phyloP scores from a whole-genome alignment of 2,329 filamentous ascomycete species.

The Ceratocystis huliohia region DNA sequence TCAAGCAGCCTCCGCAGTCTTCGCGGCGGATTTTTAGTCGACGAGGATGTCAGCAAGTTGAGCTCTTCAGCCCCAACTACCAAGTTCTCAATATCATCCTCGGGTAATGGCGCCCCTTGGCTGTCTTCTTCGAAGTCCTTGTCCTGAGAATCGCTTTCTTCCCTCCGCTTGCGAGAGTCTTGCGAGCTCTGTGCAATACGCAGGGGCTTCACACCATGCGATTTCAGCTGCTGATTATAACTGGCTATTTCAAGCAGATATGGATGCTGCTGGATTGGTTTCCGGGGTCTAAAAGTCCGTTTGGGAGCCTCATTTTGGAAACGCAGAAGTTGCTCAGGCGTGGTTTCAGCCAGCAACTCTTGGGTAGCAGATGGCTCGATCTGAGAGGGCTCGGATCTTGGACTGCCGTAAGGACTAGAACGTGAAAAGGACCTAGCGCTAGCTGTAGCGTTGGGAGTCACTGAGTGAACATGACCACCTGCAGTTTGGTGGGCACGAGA shows the following conservation, averaged over 20 bases:
- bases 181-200: conserved; percentile 30
- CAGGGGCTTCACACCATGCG: conserved; percentile 43
- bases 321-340: not conserved
- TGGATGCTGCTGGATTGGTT: conserved; percentile 49
- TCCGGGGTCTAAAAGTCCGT: conserved; percentile 44
- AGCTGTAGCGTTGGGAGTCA: not conserved
- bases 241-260: conserved; percentile 44
- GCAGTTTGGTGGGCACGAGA: not conserved
- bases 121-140: conserved; percentile 41
- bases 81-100: conserved; percentile 29
- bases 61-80: conserved; percentile 20
- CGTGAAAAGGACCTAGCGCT: not conserved
- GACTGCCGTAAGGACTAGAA: not conserved
- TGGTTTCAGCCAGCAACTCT: conserved; percentile 5
- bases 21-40: not conserved
- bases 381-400: not conserved
- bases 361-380: not conserved
- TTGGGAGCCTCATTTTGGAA: conserved; percentile 13
- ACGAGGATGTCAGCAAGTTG: conserved; percentile 17
- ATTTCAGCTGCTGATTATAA: conserved; percentile 41
- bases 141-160: conserved; percentile 37
- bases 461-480: not conserved
- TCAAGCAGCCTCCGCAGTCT: not conserved
- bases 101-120: conserved; percentile 29
- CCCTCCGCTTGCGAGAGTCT: conserved; percentile 24